These are phyloP conservation scores for Myriosclerotinia curreyana DNA, from an alignment of 2,329 filamentous ascomycete species.

Conservation along the genomic window DNA sequence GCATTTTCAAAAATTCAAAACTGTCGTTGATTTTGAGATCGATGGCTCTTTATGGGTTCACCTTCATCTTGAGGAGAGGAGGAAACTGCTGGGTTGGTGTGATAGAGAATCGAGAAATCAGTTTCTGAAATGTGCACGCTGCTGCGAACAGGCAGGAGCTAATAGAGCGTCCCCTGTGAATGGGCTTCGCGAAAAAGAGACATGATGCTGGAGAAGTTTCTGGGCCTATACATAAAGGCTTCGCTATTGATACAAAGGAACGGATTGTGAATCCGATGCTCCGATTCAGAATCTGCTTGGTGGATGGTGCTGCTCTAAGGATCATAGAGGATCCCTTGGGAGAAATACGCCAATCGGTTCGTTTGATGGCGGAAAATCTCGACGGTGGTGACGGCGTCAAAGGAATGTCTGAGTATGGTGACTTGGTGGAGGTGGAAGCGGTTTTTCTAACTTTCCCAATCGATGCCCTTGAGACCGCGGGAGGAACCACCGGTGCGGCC, in stretches of 20 bases:
- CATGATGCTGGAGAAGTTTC: conserved; percentile 58
- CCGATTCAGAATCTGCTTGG: conserved; percentile 45
- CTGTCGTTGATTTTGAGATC: conserved; percentile 61
- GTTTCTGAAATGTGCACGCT: conserved; percentile 65
- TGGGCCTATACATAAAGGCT: conserved; percentile 68
- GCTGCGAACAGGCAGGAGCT: conserved; percentile 54
- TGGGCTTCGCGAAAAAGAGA: conserved; percentile 55
- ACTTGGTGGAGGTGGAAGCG: conserved; percentile 55
- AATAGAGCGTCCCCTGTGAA: conserved; percentile 46
- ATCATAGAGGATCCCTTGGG: conserved; percentile 64
- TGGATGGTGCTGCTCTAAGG: conserved; percentile 56
- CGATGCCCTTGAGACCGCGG: conserved; percentile 52
- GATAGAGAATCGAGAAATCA: conserved; percentile 65
- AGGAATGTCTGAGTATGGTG: conserved; percentile 63
- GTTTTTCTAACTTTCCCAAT: conserved; percentile 56
- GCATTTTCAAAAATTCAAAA: conserved; percentile 58
- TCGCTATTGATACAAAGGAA: conserved; percentile 64
- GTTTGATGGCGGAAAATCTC: conserved; percentile 54
- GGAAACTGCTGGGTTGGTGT: conserved; percentile 53
- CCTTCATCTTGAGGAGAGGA: conserved; percentile 62
- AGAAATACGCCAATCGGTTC: conserved; percentile 53
- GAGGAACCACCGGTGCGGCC: conserved; percentile 59
- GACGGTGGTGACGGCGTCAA: conserved; percentile 62
- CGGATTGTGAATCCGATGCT: conserved; percentile 50
- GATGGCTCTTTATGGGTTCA: conserved; percentile 60